A percentile compares a stretch with the other conserved stretches of the same genome.
phyloP scores from a whole-genome alignment of 2,329 filamentous ascomycete species.

The Berkeleyomyces basicola region DNA sequence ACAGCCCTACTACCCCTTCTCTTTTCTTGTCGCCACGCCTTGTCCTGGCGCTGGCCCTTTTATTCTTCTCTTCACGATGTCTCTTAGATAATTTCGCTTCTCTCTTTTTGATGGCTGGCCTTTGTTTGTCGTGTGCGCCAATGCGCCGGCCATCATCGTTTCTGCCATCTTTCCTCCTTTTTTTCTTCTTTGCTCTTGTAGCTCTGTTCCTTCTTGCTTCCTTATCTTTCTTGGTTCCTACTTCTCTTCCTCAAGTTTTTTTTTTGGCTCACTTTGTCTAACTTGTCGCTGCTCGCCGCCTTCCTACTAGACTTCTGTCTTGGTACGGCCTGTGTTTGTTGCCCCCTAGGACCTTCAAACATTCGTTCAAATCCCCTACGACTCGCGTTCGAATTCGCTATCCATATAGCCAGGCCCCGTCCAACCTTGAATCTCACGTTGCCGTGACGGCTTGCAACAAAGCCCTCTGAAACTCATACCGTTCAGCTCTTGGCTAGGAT shows the following conservation, averaged over 20 bases:
- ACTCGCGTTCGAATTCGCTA: not conserved
- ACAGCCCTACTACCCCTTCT: constrained; percentile 10
- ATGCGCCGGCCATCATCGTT: not conserved
- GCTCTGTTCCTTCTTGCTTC: constrained; percentile 1
- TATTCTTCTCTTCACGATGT: constrained; percentile 3
- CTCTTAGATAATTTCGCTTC: not conserved
- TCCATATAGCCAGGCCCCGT: not conserved
- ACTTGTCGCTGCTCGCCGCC: constrained; percentile 25
- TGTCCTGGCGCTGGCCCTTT: constrained; percentile 3
- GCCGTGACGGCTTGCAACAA: not conserved
- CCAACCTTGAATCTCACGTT: not conserved
- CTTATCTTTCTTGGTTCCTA: constrained; percentile 13
- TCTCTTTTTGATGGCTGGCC: constrained; percentile 5
- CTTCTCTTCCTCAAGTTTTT: constrained; percentile 16
- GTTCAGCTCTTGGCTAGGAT: constrained; percentile 13
- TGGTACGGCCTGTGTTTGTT: constrained; percentile 17
- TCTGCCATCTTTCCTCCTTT: constrained; percentile 11
- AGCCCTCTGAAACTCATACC: not conserved
- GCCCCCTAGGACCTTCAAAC: constrained; percentile 18
- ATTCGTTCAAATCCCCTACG: constrained; percentile 11
- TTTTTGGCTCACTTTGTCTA: constrained; percentile 34
- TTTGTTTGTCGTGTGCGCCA: not conserved
- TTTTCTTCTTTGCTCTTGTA: not conserved
- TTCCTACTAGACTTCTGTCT: constrained; percentile 30
- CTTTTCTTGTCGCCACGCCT: constrained; percentile 8